These are phyloP conservation scores for Chaetomium sp. DNA, from an alignment of 2,329 filamentous ascomycete species.

Conservation along the genomic window DNA sequence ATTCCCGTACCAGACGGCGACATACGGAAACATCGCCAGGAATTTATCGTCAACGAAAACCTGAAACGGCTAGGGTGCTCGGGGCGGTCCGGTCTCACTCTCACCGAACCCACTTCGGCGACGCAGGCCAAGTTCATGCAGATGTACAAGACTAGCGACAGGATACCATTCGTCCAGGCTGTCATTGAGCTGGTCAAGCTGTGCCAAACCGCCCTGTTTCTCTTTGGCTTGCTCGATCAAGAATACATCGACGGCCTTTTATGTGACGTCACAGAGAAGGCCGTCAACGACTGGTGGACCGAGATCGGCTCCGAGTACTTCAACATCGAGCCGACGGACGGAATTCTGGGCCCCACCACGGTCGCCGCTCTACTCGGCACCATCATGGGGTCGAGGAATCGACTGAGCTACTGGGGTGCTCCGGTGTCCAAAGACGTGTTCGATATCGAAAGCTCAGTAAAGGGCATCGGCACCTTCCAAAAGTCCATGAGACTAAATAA, in stretches of 20 bases:
- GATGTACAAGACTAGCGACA: slow-evolving; percentile 80
- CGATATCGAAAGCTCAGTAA: slow-evolving; percentile 73
- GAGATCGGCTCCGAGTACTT: slow-evolving; percentile 89
- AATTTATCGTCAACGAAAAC: slow-evolving; percentile 91
- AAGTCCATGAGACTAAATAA: slow-evolving; percentile 77
- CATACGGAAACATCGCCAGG: slow-evolving; percentile 67
- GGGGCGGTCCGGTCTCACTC: slow-evolving; percentile 76
- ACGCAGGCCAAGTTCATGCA: slow-evolving; percentile 89
- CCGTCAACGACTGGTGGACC: slow-evolving; percentile 92
- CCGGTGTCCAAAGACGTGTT: slow-evolving; percentile 88
- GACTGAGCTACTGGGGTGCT: slow-evolving; percentile 76
- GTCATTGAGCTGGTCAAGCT: slow-evolving; percentile 86
- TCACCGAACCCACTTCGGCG: slow-evolving; percentile 70
- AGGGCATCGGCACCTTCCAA: slow-evolving; percentile 81
- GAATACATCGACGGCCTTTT: slow-evolving; percentile 88
- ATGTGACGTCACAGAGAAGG: slow-evolving; percentile 86
- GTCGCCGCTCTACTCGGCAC: slow-evolving; percentile 82
- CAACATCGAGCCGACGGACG: slow-evolving; percentile 87
- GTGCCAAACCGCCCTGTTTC: slow-evolving; percentile 79
- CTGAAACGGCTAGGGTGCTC: slow-evolving; percentile 89
- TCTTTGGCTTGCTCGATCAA: slow-evolving; percentile 81
- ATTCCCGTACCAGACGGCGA: slow-evolving; percentile 85
- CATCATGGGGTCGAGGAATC: slow-evolving; percentile 82
- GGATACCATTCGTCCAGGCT: slow-evolving; percentile 67
- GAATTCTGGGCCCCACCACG: slow-evolving; percentile 84